Base-by-base conservation (phyloP, 2,329 filamentous ascomycete genomes). In the Setomelanomma holmii region DNA sequence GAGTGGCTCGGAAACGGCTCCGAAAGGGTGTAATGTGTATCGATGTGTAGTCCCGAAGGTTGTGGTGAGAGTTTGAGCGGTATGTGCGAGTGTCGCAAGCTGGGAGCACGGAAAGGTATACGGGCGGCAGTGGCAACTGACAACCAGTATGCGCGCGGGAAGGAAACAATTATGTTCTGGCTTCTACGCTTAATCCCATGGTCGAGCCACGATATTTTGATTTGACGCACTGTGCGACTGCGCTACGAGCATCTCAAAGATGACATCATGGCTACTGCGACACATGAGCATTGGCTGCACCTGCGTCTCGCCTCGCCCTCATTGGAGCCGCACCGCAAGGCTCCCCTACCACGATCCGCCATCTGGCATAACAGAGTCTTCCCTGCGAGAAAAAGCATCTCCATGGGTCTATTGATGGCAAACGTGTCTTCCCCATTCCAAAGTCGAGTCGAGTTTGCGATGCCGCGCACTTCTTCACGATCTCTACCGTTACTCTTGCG, bases 81-180 rank as follows among this genome's bases (percentile, higher is more conserved):
- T 30, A 27, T 20, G 19, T 47, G 42, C 16, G 24, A 27, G 8
- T 38, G 23, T n/a, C 20, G n/a, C 10, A 11, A 24, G 12, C 16
- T 45, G 40, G 35, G 27, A 45, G 51, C 41, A 36, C 27, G 27
- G 24, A 41, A 17, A 24, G 21, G 21, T 27, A 22, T 40, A 34
- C 19, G 45, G 20, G 20, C 17, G 41, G 39, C 20, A 47, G 45
- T 55, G 51, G 54, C 52, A 30, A 55, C 41, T 45, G 42, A 36
- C 35, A 24, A 30, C 30, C 6, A 24, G 51, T 24, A 24, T 12
- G 30, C 36, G 27, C 41, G n/a, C 16, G 49, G 55, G 51, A 58
- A 57, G 56, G 46, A 62, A 58, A 45, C 42, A 56, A 45, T 53
- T 61, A 56, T 52, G 44, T 14, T 21, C 39, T 47, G 41, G 45